These are phyloP conservation scores for Haberlea rhodopensis DNA, from an alignment of 257 asterid genomes.

Conservation along the genomic window DNA sequence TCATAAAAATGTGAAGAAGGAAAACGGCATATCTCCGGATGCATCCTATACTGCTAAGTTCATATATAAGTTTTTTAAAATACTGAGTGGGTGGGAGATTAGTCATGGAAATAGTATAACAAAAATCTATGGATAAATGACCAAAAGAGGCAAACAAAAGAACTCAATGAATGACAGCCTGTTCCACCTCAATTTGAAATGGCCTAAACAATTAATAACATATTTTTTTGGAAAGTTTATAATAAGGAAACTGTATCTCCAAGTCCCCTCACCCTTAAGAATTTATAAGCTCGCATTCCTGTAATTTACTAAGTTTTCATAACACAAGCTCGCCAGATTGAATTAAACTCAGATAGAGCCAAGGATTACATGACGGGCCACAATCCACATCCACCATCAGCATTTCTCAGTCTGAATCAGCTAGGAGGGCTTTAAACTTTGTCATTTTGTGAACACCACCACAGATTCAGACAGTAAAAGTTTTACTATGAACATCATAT, in stretches of 20 bases:
- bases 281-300: neutral
- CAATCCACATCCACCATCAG: neutral
- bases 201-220: neutral
- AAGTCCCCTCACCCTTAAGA: neutral
- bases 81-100: constrained; percentile 18
- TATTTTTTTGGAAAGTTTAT: neutral
- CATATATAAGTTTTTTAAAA: constrained; percentile 24
- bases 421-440: neutral
- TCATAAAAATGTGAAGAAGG: constrained; percentile 93
- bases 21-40: constrained; percentile 88
- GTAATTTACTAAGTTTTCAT: neutral
- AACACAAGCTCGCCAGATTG: neutral
- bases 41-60: constrained; percentile 94
- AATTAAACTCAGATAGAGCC: neutral
- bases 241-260: neutral
- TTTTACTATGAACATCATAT: neutral
- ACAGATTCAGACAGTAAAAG: neutral
- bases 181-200: neutral
- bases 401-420: neutral
- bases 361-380: neutral
- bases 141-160: constrained; percentile 11
- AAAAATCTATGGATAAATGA: constrained; percentile 8
- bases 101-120: constrained; percentile 18
- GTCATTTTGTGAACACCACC: neutral
- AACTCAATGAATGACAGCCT: neutral